phyloP scores from a whole-genome alignment of 2,329 filamentous ascomycete species.

The Diplodia scrobiculata region DNA sequence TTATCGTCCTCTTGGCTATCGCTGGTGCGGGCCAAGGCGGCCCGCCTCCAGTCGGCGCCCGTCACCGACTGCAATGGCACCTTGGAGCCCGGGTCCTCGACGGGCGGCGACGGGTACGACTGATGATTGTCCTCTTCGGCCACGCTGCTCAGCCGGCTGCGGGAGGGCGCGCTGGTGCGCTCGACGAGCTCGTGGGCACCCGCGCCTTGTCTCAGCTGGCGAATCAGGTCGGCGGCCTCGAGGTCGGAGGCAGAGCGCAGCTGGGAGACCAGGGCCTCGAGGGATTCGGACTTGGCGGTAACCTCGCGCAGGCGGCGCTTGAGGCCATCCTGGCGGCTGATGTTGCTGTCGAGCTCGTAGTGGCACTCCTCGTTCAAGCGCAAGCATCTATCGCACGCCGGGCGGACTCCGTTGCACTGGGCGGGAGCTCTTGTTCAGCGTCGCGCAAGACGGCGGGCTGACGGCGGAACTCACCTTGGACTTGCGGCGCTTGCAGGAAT shows the following conservation, averaged over 20 bases:
- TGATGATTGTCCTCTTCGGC: constrained; percentile 3
- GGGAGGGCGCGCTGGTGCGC: constrained; percentile 2
- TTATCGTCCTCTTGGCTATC: constrained; percentile 6
- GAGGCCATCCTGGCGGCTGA: constrained; percentile 27
- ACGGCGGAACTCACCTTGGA: constrained; percentile 16
- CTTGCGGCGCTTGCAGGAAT: constrained; percentile 26
- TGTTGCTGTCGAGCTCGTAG: constrained; percentile 25
- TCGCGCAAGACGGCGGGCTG: not conserved
- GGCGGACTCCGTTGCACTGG: constrained; percentile 25
- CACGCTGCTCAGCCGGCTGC: constrained; percentile 10
- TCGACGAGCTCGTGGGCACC: constrained; percentile 6
- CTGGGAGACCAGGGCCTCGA: constrained; percentile 21
- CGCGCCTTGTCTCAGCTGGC: constrained; percentile 7
- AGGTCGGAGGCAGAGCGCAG: constrained; percentile 15
- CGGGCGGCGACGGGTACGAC: constrained; percentile 20
- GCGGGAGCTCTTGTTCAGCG: constrained; percentile 5
- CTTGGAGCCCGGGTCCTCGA: constrained; percentile 7
- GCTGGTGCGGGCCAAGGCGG: not conserved
- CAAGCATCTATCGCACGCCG: constrained; percentile 20
- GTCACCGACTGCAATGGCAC: constrained; percentile 5
- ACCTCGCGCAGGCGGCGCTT: constrained; percentile 26
- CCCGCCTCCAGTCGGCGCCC: constrained; percentile 4
- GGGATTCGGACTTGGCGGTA: constrained; percentile 19
- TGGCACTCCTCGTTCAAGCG: constrained; percentile 25
- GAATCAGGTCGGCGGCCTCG: constrained; percentile 21